Evolutionary conservation across 2,329 filamentous ascomycete species (phyloP).

Genomic region (Geosmithia flava): DNA sequence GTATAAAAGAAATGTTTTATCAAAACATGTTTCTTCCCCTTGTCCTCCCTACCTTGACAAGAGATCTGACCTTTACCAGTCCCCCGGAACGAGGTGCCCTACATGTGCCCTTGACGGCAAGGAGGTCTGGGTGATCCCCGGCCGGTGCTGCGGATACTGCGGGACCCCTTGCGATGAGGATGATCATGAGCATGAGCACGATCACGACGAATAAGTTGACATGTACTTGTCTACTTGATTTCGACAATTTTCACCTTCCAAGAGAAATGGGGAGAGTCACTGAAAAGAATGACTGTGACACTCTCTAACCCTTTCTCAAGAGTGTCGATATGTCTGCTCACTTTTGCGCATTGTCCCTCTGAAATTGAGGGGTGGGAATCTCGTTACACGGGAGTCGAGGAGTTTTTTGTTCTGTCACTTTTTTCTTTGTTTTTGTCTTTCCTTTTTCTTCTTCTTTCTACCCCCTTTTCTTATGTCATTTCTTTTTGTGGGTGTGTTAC

Average conservation of each 20-base stretch:
- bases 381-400: background rate
- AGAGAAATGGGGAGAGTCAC: too few species aligned
- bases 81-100: constrained; percentile 39
- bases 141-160: constrained; percentile 36
- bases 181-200: background rate
- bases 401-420: background rate
- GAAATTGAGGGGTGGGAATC: background rate
- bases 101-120: constrained; percentile 34
- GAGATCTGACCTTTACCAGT: constrained; percentile 8
- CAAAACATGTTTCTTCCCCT: too few species aligned
- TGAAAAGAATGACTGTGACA: too few species aligned
- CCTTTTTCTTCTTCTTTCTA: background rate
- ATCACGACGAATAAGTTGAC: background rate
- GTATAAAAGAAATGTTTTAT: too few species aligned
- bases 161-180: constrained; percentile 26
- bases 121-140: constrained; percentile 44
- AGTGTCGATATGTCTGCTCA: too few species aligned
- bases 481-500: background rate
- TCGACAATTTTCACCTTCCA: background rate
- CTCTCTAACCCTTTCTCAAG: too few species aligned
- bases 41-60: too few species aligned
- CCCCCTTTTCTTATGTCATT: background rate
- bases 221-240: background rate
- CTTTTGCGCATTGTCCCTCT: too few species aligned
- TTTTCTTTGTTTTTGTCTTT: background rate